phyloP scores from a whole-genome alignment of 1,284 basidiomycete species.

The Trametes hirsuta region DNA sequence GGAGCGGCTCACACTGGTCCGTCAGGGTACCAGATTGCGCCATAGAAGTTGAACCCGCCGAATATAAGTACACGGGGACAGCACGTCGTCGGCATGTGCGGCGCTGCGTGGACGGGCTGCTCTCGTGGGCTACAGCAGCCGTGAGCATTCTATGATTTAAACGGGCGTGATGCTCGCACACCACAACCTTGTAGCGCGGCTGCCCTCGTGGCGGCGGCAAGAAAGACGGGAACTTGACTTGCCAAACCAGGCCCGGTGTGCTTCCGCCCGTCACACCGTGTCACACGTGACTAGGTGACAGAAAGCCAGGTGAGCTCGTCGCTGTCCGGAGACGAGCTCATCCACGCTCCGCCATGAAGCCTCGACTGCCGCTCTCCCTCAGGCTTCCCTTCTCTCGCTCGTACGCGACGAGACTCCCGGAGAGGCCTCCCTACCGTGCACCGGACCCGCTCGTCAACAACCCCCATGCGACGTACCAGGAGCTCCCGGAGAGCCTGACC shows the following conservation, averaged over 20 bases:
- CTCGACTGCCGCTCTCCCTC: slow-evolving; percentile 22
- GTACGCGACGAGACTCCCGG: slow-evolving; percentile 51
- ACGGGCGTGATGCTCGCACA: neutral
- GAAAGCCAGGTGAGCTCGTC: neutral
- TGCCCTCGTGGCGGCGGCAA: neutral
- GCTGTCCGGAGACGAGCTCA: neutral
- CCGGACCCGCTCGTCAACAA: slow-evolving; percentile 67
- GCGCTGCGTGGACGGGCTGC: no score
- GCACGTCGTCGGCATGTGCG: no score
- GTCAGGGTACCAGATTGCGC: no score
- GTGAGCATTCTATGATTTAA: neutral
- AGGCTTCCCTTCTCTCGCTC: slow-evolving; percentile 25
- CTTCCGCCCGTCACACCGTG: neutral
- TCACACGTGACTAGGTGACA: slow-evolving; percentile 5
- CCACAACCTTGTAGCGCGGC: neutral
- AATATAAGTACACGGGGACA: no score
- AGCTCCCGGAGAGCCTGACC: slow-evolving; percentile 60
- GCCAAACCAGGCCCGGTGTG: slow-evolving; percentile 3
- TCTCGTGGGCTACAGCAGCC: neutral
- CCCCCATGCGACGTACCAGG: slow-evolving; percentile 57
- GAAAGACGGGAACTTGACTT: neutral
- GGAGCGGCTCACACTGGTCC: no score
- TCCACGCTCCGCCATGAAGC: slow-evolving; percentile 24
- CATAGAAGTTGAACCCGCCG: no score
- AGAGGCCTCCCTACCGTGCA: slow-evolving; percentile 60